These are phyloP conservation scores for Kandelia obovata DNA, from an alignment of 345 rosid genomes.

Conservation along the genomic window DNA sequence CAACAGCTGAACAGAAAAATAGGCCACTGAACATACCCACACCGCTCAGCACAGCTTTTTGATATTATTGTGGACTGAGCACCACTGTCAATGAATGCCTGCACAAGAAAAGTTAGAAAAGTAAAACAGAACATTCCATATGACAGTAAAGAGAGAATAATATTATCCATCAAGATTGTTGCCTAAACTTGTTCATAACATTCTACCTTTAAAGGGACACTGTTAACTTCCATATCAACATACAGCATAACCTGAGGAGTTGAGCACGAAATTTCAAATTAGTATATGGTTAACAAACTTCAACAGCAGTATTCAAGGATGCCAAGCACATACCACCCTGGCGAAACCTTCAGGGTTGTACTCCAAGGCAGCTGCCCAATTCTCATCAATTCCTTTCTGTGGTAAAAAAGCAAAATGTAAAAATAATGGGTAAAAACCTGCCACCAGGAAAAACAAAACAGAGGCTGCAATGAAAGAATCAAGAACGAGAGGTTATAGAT, in stretches of 20 bases:
- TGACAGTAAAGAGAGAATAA: too few relatives aligned
- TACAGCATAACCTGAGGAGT: conserved; percentile 79
- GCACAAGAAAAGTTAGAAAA: conserved; percentile 25
- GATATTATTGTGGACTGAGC: conserved; percentile 98
- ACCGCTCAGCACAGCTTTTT: conserved; percentile 94
- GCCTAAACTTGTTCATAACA: background rate
- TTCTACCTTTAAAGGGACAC: conserved; percentile 85
- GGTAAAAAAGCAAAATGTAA: conserved; percentile 15
- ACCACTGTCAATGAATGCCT: conserved; percentile 99
- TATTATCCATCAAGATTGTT: background rate
- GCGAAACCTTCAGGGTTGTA: conserved; percentile 98
- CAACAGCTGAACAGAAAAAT: background rate
- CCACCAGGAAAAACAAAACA: conserved; percentile 2
- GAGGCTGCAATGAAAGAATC: background rate
- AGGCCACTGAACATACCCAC: conserved; percentile 55
- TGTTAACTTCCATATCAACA: conserved; percentile 98
- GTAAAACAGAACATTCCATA: too few relatives aligned
- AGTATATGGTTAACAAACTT: conserved; percentile 5
- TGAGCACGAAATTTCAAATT: conserved; percentile 16
- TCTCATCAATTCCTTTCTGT: conserved; percentile 99
- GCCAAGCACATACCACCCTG: conserved; percentile 73
- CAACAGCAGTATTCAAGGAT: conserved; percentile 6
- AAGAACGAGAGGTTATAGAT: background rate
- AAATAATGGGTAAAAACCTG: background rate
- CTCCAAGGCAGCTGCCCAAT: conserved; percentile 98